Conservation (phyloP, 2,329 filamentous ascomycete species). For the Ceratocystis diversiconidia region DNA sequence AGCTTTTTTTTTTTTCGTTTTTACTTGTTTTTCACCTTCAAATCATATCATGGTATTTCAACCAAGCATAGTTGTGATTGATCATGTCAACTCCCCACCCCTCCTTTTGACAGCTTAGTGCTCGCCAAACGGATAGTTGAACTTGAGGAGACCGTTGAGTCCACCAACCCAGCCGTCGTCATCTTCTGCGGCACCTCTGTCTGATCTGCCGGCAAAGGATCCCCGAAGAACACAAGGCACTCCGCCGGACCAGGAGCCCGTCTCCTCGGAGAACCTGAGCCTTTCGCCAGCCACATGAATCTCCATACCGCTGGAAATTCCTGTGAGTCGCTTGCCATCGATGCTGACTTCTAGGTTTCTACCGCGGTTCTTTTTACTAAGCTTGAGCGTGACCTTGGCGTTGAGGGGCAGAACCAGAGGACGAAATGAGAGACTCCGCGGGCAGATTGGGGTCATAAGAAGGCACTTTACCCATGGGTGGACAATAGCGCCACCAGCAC, state of each 20-base stretch:
- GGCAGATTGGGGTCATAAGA: slow-evolving; percentile 86
- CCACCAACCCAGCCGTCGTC: slow-evolving; percentile 97
- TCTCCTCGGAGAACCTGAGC: slow-evolving; percentile 70
- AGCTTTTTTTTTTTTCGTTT: neutral
- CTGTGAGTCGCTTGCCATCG: slow-evolving; percentile 56
- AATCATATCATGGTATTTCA: neutral
- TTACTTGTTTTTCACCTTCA: neutral
- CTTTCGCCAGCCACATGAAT: slow-evolving; percentile 73
- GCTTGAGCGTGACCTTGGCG: slow-evolving; percentile 64
- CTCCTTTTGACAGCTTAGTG: neutral
- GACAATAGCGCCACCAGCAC: slow-evolving; percentile 80
- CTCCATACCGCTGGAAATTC: slow-evolving; percentile 63
- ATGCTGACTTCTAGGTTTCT: slow-evolving; percentile 67
- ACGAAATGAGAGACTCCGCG: slow-evolving; percentile 79
- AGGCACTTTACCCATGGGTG: slow-evolving; percentile 83
- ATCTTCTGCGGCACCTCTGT: slow-evolving; percentile 32
- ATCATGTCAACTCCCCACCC: neutral
- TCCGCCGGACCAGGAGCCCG: slow-evolving; percentile 67
- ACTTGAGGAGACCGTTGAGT: slow-evolving; percentile 83
- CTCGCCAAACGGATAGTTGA: slow-evolving; percentile 84
- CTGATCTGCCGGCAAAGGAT: slow-evolving; percentile 28
- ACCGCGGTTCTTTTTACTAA: slow-evolving; percentile 68
- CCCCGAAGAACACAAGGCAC: slow-evolving; percentile 80
- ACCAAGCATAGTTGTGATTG: neutral
- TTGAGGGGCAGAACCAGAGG: slow-evolving; percentile 80